A percentile compares a stretch with the other conserved stretches of the same genome.
Conservation (phyloP, 1,139 yeast species). For the Protomyces inundatus region DNA sequence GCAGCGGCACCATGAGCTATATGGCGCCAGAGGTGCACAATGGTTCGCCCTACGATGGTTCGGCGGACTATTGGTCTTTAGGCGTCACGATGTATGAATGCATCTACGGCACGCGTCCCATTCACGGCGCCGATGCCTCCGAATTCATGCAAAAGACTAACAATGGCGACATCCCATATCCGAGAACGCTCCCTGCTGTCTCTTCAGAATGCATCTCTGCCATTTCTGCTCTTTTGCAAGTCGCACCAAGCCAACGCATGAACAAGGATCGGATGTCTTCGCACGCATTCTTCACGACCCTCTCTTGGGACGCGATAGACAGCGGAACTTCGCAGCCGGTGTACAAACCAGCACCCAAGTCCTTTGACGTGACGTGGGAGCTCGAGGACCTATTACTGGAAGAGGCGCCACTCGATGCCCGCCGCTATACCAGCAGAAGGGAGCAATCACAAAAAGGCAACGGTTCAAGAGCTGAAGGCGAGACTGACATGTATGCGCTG, state of each 20-base stretch:
- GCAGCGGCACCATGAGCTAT: slow-evolving; percentile 79
- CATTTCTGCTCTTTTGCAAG: slow-evolving; percentile 33
- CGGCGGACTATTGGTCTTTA: slow-evolving; percentile 89
- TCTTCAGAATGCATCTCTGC: slow-evolving; percentile 34
- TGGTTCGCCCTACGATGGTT: slow-evolving; percentile 51
- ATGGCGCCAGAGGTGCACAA: slow-evolving; percentile 79
- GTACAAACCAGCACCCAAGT: slow-evolving; percentile 28
- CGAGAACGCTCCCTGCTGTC: slow-evolving; percentile 33
- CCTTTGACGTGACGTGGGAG: slow-evolving; percentile 31
- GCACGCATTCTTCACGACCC: slow-evolving; percentile 27
- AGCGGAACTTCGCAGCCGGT: slow-evolving; percentile 27
- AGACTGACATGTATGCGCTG: slow-evolving; percentile 16
- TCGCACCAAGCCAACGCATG: slow-evolving; percentile 26
- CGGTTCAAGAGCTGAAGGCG: background rate
- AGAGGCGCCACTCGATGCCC: slow-evolving; percentile 27
- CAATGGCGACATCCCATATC: slow-evolving; percentile 26
- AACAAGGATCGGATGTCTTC: slow-evolving; percentile 8
- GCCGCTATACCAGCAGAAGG: background rate
- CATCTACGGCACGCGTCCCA: slow-evolving; percentile 52
- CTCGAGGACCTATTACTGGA: slow-evolving; percentile 32
- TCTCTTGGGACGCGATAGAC: slow-evolving; percentile 25
- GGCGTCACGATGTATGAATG: slow-evolving; percentile 82
- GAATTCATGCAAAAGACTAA: slow-evolving; percentile 26
- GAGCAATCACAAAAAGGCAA: background rate
- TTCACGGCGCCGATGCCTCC: slow-evolving; percentile 20